phyloP scores from a whole-genome alignment of 768 basidiomycete species.

The Mycena sanguinolenta region DNA sequence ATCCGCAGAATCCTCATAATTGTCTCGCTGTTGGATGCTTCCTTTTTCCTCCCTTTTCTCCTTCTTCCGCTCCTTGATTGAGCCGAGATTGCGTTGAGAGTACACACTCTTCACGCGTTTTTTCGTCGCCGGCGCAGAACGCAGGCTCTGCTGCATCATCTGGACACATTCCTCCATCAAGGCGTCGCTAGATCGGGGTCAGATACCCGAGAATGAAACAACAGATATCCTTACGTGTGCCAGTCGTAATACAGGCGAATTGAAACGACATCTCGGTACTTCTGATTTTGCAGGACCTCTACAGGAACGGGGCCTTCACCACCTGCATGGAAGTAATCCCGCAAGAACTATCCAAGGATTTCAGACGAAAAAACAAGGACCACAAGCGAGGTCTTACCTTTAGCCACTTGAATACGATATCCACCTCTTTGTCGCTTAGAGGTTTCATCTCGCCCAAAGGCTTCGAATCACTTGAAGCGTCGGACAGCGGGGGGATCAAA shows the following conservation, averaged over 20 bases:
- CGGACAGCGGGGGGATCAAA: slow-evolving; percentile 91
- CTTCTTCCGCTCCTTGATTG: slow-evolving; percentile 93
- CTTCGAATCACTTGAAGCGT: slow-evolving; percentile 89
- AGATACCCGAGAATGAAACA: slow-evolving; percentile 25
- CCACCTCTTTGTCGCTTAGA: slow-evolving; percentile 94
- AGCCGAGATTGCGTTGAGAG: slow-evolving; percentile 93
- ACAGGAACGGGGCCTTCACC: slow-evolving; percentile 93
- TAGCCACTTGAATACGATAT: slow-evolving; percentile 97
- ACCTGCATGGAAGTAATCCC: slow-evolving; percentile 94
- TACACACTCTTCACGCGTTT: slow-evolving; percentile 96
- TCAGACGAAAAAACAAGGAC: neutral
- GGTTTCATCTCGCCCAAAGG: slow-evolving; percentile 93
- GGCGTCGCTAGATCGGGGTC: slow-evolving; percentile 66
- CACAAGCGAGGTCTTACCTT: slow-evolving; percentile 66
- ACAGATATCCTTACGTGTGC: slow-evolving; percentile 75
- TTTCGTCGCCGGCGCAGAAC: slow-evolving; percentile 80
- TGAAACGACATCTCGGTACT: slow-evolving; percentile 91
- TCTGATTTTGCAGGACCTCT: slow-evolving; percentile 91
- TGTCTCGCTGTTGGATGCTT: slow-evolving; percentile 85
- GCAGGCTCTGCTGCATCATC: slow-evolving; percentile 91
- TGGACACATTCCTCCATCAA: slow-evolving; percentile 96
- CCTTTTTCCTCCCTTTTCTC: slow-evolving; percentile 90
- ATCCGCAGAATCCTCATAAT: slow-evolving; percentile 96
- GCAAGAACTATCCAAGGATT: slow-evolving; percentile 74
- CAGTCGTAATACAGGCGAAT: slow-evolving; percentile 97